Evolutionary conservation across 1,284 basidiomycete species (phyloP).

Genomic region (Rhodofomes roseus): DNA sequence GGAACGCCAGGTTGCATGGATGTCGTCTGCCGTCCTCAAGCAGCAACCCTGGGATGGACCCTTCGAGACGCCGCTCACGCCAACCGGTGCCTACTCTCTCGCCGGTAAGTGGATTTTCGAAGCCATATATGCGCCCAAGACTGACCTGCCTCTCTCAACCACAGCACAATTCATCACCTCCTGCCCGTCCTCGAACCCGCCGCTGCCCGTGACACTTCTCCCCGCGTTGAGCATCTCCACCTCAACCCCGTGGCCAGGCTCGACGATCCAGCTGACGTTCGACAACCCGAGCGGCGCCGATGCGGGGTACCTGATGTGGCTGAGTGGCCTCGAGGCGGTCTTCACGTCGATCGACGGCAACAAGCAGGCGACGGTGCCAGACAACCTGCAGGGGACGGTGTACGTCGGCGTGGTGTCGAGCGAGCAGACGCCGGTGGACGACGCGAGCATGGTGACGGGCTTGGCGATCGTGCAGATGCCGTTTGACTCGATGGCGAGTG

Average conservation of each 20-base stretch:
- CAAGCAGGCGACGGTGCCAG: constrained; percentile 31
- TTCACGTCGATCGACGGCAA: constrained; percentile 29
- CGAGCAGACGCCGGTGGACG: constrained; percentile 21
- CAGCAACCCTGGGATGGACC: constrained; percentile 51
- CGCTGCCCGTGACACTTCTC: constrained; percentile 38
- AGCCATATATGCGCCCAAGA: neutral
- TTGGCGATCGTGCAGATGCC: constrained; percentile 28
- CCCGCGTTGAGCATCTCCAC: constrained; percentile 31
- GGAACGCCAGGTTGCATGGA: constrained; percentile 48
- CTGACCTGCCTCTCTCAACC: constrained; percentile 28
- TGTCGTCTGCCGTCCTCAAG: constrained; percentile 44
- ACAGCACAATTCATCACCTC: constrained; percentile 37
- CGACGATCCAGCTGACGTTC: constrained; percentile 25
- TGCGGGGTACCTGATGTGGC: constrained; percentile 34
- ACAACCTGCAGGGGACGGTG: constrained; percentile 27
- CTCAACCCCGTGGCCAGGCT: constrained; percentile 19
- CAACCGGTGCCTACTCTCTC: constrained; percentile 45
- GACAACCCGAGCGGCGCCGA: constrained; percentile 16
- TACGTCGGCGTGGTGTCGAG: constrained; percentile 28
- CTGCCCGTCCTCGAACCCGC: constrained; percentile 41
- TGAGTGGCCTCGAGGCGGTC: constrained; percentile 32
- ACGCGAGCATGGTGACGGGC: constrained; percentile 26
- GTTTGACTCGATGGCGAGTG: constrained; percentile 15
- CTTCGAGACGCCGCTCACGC: constrained; percentile 49
- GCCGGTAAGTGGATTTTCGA: constrained; percentile 15